Conservation (phyloP, 2,329 filamentous ascomycete species). For the Helminthosporium solani region DNA sequence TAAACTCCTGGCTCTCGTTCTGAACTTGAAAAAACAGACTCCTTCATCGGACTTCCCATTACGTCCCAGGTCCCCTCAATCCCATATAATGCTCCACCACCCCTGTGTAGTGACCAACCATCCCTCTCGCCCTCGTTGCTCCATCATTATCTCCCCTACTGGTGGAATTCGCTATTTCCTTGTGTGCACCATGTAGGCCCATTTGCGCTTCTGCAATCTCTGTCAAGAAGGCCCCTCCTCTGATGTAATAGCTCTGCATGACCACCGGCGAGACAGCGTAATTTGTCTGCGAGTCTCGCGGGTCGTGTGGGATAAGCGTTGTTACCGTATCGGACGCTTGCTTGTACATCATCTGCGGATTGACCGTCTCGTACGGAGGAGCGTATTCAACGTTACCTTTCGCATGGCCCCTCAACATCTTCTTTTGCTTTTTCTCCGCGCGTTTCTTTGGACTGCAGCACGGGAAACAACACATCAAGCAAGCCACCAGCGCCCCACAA, state of each 20-base stretch:
- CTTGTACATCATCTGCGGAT: neutral
- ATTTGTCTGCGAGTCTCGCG: neutral
- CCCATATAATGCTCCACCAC: neutral
- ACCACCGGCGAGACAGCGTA: neutral
- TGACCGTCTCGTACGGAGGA: too few relatives aligned
- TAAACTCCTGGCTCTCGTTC: too few relatives aligned
- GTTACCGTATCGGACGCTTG: neutral
- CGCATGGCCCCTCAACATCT: neutral
- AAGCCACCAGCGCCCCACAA: neutral
- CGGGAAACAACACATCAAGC: neutral
- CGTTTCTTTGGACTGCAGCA: constrained; percentile 19
- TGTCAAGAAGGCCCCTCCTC: neutral
- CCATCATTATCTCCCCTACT: neutral
- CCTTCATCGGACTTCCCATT: too few relatives aligned
- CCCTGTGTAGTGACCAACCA: neutral
- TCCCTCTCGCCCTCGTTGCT: neutral
- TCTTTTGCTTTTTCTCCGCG: constrained; percentile 30
- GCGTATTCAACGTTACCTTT: too few relatives aligned
- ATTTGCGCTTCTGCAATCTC: neutral
- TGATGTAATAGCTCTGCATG: constrained; percentile 1
- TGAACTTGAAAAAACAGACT: too few relatives aligned
- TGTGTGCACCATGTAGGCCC: neutral
- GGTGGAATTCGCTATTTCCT: neutral
- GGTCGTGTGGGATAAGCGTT: neutral
- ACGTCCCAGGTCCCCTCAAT: neutral